Evolutionary conservation across 768 basidiomycete species (phyloP).

Genomic region (Fistulinella prunicolor): DNA sequence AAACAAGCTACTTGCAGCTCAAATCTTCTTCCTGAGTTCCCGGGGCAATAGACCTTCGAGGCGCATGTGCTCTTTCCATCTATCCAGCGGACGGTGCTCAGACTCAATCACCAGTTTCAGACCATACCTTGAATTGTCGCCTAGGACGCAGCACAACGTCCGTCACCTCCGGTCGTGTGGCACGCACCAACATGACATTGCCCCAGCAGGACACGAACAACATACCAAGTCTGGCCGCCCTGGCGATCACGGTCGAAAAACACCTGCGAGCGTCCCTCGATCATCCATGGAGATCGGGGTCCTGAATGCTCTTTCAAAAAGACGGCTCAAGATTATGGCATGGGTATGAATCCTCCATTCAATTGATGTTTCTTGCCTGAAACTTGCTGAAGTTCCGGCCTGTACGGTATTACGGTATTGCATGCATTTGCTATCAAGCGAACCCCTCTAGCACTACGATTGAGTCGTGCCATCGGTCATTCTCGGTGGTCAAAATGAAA

Average conservation of each 20-base stretch:
- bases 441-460: slow-evolving; percentile 58
- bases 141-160: slow-evolving; percentile 39
- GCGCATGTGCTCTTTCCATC: slow-evolving; percentile 62
- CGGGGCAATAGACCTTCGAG: slow-evolving; percentile 35
- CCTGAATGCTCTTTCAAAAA: slow-evolving; percentile 94
- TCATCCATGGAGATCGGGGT: slow-evolving; percentile 42
- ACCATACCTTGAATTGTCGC: slow-evolving; percentile 27
- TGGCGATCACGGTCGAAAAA: slow-evolving; percentile 28
- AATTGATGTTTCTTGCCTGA: no score
- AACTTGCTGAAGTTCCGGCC: slow-evolving; percentile 86
- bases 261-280: slow-evolving; percentile 18
- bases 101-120: slow-evolving; percentile 35
- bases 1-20: slow-evolving; percentile 21
- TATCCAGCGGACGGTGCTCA: slow-evolving; percentile 34
- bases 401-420: slow-evolving; percentile 76
- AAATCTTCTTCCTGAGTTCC: slow-evolving; percentile 18
- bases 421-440: slow-evolving; percentile 80
- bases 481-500: slow-evolving; percentile 31
- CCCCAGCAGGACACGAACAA: slow-evolving; percentile 17
- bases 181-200: slow-evolving; percentile 17
- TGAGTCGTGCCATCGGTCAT: slow-evolving; percentile 57
- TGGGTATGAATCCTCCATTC: slow-evolving; percentile 69
- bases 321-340: slow-evolving; percentile 85
- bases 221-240: slow-evolving; percentile 16
- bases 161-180: slow-evolving; percentile 10